These are phyloP conservation scores for Ogataea zsoltii DNA, from an alignment of 805 yeast species.

Conservation along the genomic window DNA sequence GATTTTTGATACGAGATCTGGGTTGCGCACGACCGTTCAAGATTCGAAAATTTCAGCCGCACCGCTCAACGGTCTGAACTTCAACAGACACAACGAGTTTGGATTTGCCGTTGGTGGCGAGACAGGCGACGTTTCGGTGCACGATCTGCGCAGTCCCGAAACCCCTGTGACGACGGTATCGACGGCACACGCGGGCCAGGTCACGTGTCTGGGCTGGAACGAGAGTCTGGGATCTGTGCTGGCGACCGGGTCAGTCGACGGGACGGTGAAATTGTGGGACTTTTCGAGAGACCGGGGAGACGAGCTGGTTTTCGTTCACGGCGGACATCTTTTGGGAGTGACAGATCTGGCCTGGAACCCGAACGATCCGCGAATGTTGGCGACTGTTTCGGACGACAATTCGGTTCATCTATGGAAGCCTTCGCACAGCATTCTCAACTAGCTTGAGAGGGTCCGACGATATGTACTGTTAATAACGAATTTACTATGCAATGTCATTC, in stretches of 20 bases:
- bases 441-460: background rate
- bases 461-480: slow-evolving; percentile 3
- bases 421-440: slow-evolving; percentile 19
- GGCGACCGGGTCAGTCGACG: slow-evolving; percentile 69
- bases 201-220: slow-evolving; percentile 76
- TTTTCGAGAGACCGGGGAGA: slow-evolving; percentile 30
- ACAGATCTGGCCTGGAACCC: slow-evolving; percentile 84
- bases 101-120: slow-evolving; percentile 70
- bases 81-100: slow-evolving; percentile 57
- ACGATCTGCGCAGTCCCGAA: slow-evolving; percentile 61
- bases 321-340: slow-evolving; percentile 86
- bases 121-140: slow-evolving; percentile 52
- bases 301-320: slow-evolving; percentile 61
- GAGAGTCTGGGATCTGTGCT: slow-evolving; percentile 52
- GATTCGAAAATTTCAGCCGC: slow-evolving; percentile 15
- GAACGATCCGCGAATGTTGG: slow-evolving; percentile 66
- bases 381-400: slow-evolving; percentile 83
- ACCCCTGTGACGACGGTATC: slow-evolving; percentile 31
- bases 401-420: slow-evolving; percentile 89
- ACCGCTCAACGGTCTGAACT: slow-evolving; percentile 54
- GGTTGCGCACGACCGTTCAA: slow-evolving; percentile 5
- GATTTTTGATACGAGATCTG: slow-evolving; percentile 54
- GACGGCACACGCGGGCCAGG: slow-evolving; percentile 48
- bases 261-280: slow-evolving; percentile 64
- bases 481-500: too few relatives aligned